Conservation (phyloP, 176 grass and related monocot species). For the Ampelocalamus luodianensis region DNA sequence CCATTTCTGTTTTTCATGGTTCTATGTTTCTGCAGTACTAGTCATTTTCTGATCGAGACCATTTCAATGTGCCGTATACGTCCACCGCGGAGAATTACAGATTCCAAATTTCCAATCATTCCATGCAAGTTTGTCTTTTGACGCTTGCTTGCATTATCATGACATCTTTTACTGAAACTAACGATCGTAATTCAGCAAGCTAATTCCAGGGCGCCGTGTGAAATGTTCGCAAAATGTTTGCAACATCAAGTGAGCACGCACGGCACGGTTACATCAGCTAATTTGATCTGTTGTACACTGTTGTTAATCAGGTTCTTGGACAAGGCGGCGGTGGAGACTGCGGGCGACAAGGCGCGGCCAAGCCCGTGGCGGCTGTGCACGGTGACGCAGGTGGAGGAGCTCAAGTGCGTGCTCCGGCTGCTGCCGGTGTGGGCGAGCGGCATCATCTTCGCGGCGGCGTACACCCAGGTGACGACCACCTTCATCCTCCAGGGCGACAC, state of each 20-base stretch:
- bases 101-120: too few relatives aligned
- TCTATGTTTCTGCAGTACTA: neutral
- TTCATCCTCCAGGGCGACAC: slow-evolving; percentile 68
- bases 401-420: slow-evolving; percentile 65
- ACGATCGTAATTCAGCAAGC: neutral
- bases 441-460: slow-evolving; percentile 52
- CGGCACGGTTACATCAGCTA: slow-evolving; percentile 13
- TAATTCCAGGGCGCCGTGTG: too few relatives aligned
- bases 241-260: too few relatives aligned
- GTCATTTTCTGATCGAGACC: neutral
- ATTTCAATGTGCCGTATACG: neutral
- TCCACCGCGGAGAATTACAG: too few relatives aligned
- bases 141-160: too few relatives aligned
- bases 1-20: too few relatives aligned
- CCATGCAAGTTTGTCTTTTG: too few relatives aligned
- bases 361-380: slow-evolving; percentile 73
- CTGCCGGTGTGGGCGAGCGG: slow-evolving; percentile 55
- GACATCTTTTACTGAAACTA: neutral
- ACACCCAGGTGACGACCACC: slow-evolving; percentile 57
- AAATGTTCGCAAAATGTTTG: too few relatives aligned
- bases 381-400: slow-evolving; percentile 78
- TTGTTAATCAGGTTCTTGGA: slow-evolving; percentile 45
- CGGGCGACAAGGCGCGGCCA: slow-evolving; percentile 5
- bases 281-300: slow-evolving; percentile 13
- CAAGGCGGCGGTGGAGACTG: slow-evolving; percentile 56